Evolutionary conservation across 345 rosid species (phyloP).

Genomic region (Toxicodendron radicans): DNA sequence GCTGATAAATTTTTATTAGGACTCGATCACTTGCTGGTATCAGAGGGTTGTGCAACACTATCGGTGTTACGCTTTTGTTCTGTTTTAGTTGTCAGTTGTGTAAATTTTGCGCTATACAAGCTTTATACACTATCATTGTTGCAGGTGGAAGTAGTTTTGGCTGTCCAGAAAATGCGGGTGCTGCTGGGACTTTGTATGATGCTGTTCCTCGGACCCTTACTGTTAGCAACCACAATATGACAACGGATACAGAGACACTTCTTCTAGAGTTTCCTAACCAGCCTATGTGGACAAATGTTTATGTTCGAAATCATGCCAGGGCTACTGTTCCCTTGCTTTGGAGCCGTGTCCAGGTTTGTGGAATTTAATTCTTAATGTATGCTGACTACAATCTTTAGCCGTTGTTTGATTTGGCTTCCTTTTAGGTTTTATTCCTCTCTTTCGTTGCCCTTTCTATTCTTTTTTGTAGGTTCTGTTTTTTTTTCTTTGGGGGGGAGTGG

Average conservation of each 20-base stretch:
- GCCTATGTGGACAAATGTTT: conserved; percentile 93
- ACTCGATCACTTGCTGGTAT: neutral
- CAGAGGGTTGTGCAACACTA: neutral
- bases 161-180: conserved; percentile 92
- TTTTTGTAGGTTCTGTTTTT: neutral
- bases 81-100: neutral
- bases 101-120: neutral
- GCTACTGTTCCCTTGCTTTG: conserved; percentile 97
- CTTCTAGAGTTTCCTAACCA: conserved; percentile 94
- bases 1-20: neutral
- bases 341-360: conserved; percentile 99
- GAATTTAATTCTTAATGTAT: conserved; percentile 13
- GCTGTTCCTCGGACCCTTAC: conserved; percentile 93
- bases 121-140: conserved; percentile 20
- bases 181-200: conserved; percentile 95
- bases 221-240: conserved; percentile 79
- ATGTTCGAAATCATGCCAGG: conserved; percentile 78
- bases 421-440: neutral
- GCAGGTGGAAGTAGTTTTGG: conserved; percentile 84
- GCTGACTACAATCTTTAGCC: neutral
- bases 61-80: neutral
- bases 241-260: conserved; percentile 90
- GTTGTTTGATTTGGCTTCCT: neutral
- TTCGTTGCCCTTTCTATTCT: neutral
- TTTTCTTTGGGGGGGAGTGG: neutral